Conservation (phyloP, 768 basidiomycete species). For the Psilocybe cubensis region DNA sequence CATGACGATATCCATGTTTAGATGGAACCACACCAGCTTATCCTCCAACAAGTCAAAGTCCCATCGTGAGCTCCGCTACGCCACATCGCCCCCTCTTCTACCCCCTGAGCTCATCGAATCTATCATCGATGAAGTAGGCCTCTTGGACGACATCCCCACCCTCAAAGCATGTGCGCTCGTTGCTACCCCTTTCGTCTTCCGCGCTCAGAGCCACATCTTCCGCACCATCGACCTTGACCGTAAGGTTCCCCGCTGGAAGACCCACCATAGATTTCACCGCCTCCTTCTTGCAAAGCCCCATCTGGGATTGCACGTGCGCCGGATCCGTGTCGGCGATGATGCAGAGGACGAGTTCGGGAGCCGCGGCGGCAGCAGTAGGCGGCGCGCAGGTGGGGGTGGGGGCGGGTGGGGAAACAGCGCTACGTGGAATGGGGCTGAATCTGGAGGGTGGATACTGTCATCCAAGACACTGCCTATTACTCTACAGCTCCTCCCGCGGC, state of each 20-base stretch:
- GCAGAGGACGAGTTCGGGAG: conserved; percentile 20
- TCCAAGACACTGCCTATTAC: conserved; percentile 17
- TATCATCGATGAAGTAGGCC: conserved; percentile 24
- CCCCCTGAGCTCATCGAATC: conserved; percentile 23
- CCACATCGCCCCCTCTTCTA: conserved; percentile 8
- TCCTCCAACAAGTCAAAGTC: not conserved
- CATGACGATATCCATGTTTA: not conserved
- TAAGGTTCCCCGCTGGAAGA: conserved; percentile 14
- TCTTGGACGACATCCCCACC: conserved; percentile 10
- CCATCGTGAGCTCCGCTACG: not conserved
- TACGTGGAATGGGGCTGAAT: not conserved
- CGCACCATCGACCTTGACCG: conserved; percentile 18
- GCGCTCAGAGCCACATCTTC: conserved; percentile 23
- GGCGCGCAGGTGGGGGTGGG: not conserved
- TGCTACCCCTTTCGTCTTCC: conserved; percentile 17
- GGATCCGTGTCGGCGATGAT: conserved; percentile 23
- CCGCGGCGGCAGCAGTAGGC: not conserved
- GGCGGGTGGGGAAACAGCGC: not conserved
- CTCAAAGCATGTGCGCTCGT: conserved; percentile 22
- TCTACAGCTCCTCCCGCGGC: conserved; percentile 14
- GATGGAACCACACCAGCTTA: not conserved
- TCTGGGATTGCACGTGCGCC: conserved; percentile 21
- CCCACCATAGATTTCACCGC: conserved; percentile 19
- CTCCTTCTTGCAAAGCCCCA: conserved; percentile 19
- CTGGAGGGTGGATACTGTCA: conserved; percentile 10